These are phyloP conservation scores for Stropharia rugosoannulata DNA, from an alignment of 768 basidiomycete species.

Conservation along the genomic window DNA sequence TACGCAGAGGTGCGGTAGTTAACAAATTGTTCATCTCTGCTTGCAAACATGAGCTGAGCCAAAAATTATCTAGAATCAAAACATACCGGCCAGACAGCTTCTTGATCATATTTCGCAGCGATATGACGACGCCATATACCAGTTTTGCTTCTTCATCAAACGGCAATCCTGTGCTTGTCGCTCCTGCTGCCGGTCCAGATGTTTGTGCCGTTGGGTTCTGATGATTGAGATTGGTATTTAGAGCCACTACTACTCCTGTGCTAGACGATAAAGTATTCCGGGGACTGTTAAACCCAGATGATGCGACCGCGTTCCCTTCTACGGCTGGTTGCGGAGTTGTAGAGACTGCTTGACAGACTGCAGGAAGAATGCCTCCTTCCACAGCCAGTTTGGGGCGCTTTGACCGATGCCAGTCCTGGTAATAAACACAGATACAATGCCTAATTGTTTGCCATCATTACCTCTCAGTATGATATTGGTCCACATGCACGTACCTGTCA, in stretches of 20 bases:
- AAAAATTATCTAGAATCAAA: not conserved
- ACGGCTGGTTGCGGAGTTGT: constrained; percentile 30
- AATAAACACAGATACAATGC: constrained; percentile 91
- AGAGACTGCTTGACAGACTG: constrained; percentile 70
- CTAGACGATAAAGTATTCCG: constrained; percentile 64
- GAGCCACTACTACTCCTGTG: constrained; percentile 70
- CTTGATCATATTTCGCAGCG: constrained; percentile 91
- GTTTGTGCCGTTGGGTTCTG: constrained; percentile 36
- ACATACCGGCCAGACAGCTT: constrained; percentile 84
- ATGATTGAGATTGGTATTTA: constrained; percentile 38
- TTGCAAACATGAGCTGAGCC: not conserved
- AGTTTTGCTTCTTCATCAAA: constrained; percentile 98
- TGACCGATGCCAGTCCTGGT: constrained; percentile 92
- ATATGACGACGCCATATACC: constrained; percentile 93
- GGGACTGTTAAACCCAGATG: constrained; percentile 52
- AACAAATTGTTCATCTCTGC: constrained; percentile 88
- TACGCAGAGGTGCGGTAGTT: constrained; percentile 91
- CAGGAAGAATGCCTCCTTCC: constrained; percentile 73
- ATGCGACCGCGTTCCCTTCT: constrained; percentile 28
- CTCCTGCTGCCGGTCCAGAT: constrained; percentile 26
- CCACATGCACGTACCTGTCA: constrained; percentile 60
- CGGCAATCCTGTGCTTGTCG: constrained; percentile 60
- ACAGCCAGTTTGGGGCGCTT: constrained; percentile 70
- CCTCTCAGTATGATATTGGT: not conserved
- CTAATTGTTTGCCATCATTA: constrained; percentile 36